Evolutionary conservation across 2,329 filamentous ascomycete genomes (phyloP).

Genomic region (Apiospora koreana): DNA sequence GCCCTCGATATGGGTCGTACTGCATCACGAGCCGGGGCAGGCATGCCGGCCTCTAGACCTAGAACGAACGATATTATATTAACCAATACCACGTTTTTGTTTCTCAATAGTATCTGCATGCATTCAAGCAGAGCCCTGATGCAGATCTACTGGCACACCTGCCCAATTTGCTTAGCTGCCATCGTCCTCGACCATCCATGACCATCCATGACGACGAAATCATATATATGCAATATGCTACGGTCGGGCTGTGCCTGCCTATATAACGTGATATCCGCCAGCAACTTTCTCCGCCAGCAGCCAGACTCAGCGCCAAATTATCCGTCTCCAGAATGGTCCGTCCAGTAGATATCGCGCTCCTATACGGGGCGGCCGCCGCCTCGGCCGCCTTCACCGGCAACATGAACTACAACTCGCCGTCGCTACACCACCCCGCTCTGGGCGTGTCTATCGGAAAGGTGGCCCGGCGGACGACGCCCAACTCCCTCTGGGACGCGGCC

Average conservation of each 20-base stretch:
- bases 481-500: constrained; percentile 44
- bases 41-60: background rate
- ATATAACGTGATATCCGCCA: background rate
- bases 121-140: background rate
- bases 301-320: background rate
- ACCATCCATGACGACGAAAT: background rate
- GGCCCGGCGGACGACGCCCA: constrained; percentile 51
- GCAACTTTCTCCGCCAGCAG: background rate
- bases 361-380: constrained; percentile 16
- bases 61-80: background rate
- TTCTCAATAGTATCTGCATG: background rate
- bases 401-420: constrained; percentile 63
- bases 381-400: constrained; percentile 40
- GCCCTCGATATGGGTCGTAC: background rate
- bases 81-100: background rate
- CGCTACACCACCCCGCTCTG: constrained; percentile 57
- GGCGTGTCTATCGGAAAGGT: constrained; percentile 60
- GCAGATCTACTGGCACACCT: background rate
- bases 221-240: background rate
- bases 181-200: background rate
- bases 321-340: constrained; percentile 20
- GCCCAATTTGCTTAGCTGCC: background rate
- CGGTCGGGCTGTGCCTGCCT: background rate
- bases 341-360: constrained; percentile 16
- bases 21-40: background rate